Conservation (phyloP, 371 early-diverging fungal species). For the Modicella reniformis region DNA sequence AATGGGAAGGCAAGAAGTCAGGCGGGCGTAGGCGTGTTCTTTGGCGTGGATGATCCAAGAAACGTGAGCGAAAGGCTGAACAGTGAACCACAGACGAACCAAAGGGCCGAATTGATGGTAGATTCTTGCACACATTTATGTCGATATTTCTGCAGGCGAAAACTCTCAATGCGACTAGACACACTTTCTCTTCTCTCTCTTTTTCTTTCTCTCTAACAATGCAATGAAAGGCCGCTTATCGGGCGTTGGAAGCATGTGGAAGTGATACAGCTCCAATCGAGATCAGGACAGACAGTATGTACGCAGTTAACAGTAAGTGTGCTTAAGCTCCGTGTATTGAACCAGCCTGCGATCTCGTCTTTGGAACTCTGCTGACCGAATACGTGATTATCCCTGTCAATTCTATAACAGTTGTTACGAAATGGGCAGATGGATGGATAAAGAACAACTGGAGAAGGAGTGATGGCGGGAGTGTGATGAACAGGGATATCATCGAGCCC, state of each 20-base stretch:
- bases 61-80: conserved; percentile 76
- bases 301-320: conserved; percentile 66
- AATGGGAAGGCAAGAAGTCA: conserved; percentile 72
- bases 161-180: too few species aligned
- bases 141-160: background rate
- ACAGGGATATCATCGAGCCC: conserved; percentile 77
- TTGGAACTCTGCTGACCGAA: background rate
- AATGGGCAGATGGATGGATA: conserved; percentile 80
- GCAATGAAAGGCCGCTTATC: conserved; percentile 69
- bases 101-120: conserved; percentile 84
- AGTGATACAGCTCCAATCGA: conserved; percentile 46
- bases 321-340: background rate
- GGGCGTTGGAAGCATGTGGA: conserved; percentile 69
- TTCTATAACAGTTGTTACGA: conserved; percentile 57
- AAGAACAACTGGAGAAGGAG: conserved; percentile 68
- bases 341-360: background rate
- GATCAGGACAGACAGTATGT: conserved; percentile 80
- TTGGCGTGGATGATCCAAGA: conserved; percentile 76
- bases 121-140: background rate
- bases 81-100: conserved; percentile 80
- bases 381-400: background rate
- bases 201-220: conserved; percentile 3
- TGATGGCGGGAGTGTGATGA: conserved; percentile 67
- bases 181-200: conserved; percentile 2
- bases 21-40: conserved; percentile 89